These are phyloP conservation scores for Vitis labrusca DNA, from an alignment of 164 flowering plant species.

Conservation along the genomic window DNA sequence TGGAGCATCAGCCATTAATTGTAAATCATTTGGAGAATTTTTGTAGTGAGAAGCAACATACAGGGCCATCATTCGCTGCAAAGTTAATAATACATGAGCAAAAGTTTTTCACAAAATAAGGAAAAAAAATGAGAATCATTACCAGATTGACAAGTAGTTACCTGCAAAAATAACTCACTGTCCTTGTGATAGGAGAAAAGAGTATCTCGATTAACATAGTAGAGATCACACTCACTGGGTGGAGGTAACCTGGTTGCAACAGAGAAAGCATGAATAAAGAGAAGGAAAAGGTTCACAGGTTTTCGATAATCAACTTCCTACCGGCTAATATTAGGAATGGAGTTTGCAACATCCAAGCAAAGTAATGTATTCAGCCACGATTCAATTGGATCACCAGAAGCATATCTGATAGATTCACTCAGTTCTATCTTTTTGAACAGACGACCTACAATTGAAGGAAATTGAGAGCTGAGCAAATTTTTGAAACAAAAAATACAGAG, in stretches of 20 bases:
- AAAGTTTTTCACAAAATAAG: background rate
- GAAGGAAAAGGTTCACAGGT: background rate
- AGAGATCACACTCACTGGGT: conserved; percentile 85
- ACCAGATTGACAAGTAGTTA: conserved; percentile 21
- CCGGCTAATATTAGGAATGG: conserved; percentile 70
- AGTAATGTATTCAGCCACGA: conserved; percentile 91
- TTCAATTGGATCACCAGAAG: conserved; percentile 90
- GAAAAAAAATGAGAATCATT: conserved; percentile 4
- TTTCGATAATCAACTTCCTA: conserved; percentile 11
- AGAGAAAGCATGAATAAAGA: conserved; percentile 11
- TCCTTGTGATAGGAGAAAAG: conserved; percentile 96
- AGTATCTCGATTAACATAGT: conserved; percentile 94
- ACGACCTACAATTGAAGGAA: conserved; percentile 50
- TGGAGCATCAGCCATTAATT: conserved; percentile 97
- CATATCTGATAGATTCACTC: conserved; percentile 90
- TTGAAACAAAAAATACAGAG: background rate
- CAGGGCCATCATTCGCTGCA: conserved; percentile 97
- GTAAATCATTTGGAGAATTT: conserved; percentile 96
- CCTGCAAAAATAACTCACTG: conserved; percentile 93
- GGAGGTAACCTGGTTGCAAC: conserved; percentile 61
- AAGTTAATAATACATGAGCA: conserved; percentile 1
- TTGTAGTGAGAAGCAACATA: conserved; percentile 98
- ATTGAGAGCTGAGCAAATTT: background rate
- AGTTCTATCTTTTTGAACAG: conserved; percentile 84
- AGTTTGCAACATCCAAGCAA: conserved; percentile 79